Percentiles rank a stretch among this genome's conserved stretches.
phyloP scores from a whole-genome alignment of 495 filamentous ascomycete species.

The Geoglossum glabrum region DNA sequence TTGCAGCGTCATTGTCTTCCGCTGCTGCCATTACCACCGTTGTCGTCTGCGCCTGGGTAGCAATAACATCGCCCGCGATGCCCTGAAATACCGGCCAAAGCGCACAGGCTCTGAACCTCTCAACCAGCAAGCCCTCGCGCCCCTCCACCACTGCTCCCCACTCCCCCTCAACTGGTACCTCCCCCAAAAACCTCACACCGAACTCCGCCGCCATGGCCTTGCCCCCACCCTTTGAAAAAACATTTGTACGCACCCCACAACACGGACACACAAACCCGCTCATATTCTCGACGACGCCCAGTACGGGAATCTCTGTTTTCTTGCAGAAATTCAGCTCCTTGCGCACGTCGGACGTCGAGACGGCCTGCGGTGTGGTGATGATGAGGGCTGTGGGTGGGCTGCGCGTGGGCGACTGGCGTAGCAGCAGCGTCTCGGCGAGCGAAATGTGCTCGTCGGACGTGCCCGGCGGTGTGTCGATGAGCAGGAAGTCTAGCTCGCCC shows the following conservation, averaged over 20 bases:
- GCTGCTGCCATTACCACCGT: background rate
- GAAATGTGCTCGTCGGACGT: slow-evolving; percentile 97
- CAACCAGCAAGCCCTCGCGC: background rate
- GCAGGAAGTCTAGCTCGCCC: slow-evolving; percentile 68
- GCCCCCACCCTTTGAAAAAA: slow-evolving; percentile 81
- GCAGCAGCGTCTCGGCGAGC: slow-evolving; percentile 65
- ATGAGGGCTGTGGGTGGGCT: slow-evolving; percentile 66
- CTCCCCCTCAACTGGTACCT: slow-evolving; percentile 55
- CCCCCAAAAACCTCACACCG: slow-evolving; percentile 62
- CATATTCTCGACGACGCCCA: slow-evolving; percentile 97
- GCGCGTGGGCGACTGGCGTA: slow-evolving; percentile 32
- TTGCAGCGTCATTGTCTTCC: background rate
- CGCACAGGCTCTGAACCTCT: background rate
- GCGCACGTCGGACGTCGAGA: slow-evolving; percentile 78
- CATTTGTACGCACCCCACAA: slow-evolving; percentile 80
- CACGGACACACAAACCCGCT: slow-evolving; percentile 88
- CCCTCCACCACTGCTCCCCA: background rate
- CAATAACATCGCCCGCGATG: background rate
- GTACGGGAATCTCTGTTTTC: slow-evolving; percentile 61
- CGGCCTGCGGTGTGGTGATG: slow-evolving; percentile 89
- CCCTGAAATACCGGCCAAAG: background rate
- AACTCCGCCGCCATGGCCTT: slow-evolving; percentile 78
- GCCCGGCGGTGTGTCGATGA: slow-evolving; percentile 90
- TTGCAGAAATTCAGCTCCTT: slow-evolving; percentile 93
- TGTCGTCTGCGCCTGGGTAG: background rate